These are phyloP conservation scores for Colletotrichum sp. DNA, from an alignment of 2,329 filamentous ascomycete species.

Conservation along the genomic window DNA sequence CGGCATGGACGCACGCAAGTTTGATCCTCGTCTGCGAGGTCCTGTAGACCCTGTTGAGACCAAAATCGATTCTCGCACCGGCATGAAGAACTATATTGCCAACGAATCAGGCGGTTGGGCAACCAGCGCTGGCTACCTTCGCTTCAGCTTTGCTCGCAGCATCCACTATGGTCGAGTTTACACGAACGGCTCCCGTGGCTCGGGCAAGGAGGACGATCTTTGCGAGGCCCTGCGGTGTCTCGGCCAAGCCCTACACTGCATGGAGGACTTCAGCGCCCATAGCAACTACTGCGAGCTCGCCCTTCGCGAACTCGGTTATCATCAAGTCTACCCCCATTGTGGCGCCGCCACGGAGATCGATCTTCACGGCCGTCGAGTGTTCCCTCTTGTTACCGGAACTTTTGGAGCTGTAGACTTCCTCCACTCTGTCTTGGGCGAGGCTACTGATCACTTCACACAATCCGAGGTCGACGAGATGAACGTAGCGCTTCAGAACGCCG, in stretches of 20 bases:
- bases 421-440: conserved; percentile 79
- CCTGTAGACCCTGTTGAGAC: conserved; percentile 76
- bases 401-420: conserved; percentile 87
- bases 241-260: conserved; percentile 77
- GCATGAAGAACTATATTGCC: conserved; percentile 99
- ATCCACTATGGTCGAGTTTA: conserved; percentile 82
- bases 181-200: conserved; percentile 65
- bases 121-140: conserved; percentile 85
- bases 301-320: conserved; percentile 73
- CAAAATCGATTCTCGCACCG: conserved; percentile 75
- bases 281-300: conserved; percentile 85
- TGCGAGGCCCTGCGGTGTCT: conserved; percentile 80
- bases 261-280: conserved; percentile 82
- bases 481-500: conserved; percentile 72
- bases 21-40: conserved; percentile 80
- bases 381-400: conserved; percentile 74
- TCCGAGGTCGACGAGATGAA: conserved; percentile 85
- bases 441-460: conserved; percentile 81
- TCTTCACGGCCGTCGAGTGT: conserved; percentile 70
- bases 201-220: conserved; percentile 77
- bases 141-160: conserved; percentile 74
- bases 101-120: conserved; percentile 89
- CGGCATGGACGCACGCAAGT: conserved; percentile 81
- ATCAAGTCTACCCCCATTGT: conserved; percentile 75
- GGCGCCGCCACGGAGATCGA: conserved; percentile 71